Evolutionary conservation across 164 flowering plant species (phyloP).

Genomic region (Annona cherimola): DNA sequence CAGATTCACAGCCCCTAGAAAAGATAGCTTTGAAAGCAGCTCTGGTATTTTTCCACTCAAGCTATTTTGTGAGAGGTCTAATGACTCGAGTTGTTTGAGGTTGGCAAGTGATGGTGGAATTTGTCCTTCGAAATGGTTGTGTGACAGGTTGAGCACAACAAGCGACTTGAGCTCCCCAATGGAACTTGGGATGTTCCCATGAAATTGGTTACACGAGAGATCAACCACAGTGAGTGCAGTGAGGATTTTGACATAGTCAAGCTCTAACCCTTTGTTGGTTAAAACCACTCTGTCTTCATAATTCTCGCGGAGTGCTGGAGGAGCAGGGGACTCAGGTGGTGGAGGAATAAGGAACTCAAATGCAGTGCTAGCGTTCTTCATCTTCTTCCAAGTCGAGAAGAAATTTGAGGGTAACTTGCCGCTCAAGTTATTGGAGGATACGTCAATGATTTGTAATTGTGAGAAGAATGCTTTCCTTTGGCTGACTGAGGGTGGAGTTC

Average conservation of each 20-base stretch:
- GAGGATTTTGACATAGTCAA: not conserved
- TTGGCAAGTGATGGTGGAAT: not conserved
- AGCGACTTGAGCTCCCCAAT: not conserved
- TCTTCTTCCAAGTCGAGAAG: not conserved
- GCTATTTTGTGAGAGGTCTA: not conserved
- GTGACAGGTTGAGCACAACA: not conserved
- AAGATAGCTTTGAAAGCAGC: not conserved
- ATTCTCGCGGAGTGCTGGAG: rapidly evolving
- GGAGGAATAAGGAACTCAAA: not conserved
- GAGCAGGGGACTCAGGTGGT: not conserved
- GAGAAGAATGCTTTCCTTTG: not conserved
- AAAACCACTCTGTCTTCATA: not conserved
- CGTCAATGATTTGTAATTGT: not conserved
- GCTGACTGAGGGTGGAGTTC: not conserved
- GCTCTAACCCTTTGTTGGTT: not conserved
- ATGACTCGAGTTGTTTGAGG: not conserved
- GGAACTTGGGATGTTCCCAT: not conserved
- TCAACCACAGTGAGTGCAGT: not conserved
- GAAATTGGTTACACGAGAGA: not conserved
- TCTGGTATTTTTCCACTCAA: not conserved
- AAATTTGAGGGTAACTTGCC: not conserved
- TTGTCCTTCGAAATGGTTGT: not conserved
- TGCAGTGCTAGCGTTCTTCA: not conserved
- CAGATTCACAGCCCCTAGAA: not conserved
- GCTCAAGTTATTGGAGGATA: not conserved